A percentile compares a stretch with the other conserved stretches of the same genome.
Conservation (phyloP, 2,329 filamentous ascomycete species). For the Dothideomycetes sp. region DNA sequence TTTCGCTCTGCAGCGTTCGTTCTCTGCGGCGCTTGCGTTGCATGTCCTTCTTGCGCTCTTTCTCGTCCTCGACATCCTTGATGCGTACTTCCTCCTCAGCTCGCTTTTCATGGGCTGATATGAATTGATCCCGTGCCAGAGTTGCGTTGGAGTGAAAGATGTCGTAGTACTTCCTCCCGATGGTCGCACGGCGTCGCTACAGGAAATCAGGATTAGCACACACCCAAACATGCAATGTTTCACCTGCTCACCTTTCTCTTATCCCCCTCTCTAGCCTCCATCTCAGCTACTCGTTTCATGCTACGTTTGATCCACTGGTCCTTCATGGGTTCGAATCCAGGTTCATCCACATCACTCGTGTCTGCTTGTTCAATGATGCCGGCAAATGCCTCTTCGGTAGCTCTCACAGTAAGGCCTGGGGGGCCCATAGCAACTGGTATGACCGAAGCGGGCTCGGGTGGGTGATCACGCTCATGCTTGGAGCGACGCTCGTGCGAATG, state of each 20-base stretch:
- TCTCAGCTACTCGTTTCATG: constrained; percentile 58
- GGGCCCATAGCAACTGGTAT: constrained; percentile 18
- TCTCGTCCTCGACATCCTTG: constrained; percentile 84
- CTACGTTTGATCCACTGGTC: constrained; percentile 42
- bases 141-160: constrained; percentile 58
- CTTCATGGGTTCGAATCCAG: constrained; percentile 40
- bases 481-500: background rate
- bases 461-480: constrained; percentile 5
- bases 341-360: constrained; percentile 45
- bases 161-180: constrained; percentile 44
- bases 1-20: constrained; percentile 83
- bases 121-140: constrained; percentile 64
- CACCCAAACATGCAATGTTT: constrained; percentile 1
- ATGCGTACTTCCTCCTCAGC: constrained; percentile 81
- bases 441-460: background rate
- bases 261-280: constrained; percentile 50
- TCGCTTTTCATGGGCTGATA: constrained; percentile 64
- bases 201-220: constrained; percentile 9
- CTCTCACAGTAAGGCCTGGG: constrained; percentile 25
- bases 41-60: constrained; percentile 99
- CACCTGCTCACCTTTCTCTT: constrained; percentile 50
- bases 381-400: constrained; percentile 48
- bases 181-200: constrained; percentile 48
- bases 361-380: constrained; percentile 52
- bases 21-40: constrained; percentile 91